Conservation (phyloP, 2,329 filamentous ascomycete species). For the Aspergillus versicolor region DNA sequence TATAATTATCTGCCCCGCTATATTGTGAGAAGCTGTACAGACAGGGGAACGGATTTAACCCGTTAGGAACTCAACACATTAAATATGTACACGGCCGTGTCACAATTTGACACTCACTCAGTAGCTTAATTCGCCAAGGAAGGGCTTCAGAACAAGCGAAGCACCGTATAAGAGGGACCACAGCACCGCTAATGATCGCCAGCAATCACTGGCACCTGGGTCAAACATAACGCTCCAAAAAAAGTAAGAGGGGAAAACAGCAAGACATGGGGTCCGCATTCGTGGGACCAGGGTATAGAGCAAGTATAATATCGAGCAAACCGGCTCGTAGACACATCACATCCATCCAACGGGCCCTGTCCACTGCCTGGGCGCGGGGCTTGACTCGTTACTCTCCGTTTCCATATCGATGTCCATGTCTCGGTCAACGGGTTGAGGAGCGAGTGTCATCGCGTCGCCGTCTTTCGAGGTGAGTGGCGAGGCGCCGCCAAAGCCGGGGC, state of each 20-base stretch:
- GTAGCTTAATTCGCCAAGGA: background rate
- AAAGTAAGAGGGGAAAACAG: background rate
- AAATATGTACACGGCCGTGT: too few relatives aligned
- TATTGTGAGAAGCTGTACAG: background rate
- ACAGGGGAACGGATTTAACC: background rate
- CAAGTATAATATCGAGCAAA: background rate
- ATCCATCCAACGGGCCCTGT: slow-evolving; percentile 34
- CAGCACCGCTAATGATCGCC: slow-evolving; percentile 1
- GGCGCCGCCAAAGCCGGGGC: slow-evolving; percentile 17
- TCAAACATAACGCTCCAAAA: background rate
- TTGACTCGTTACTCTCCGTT: slow-evolving; percentile 23
- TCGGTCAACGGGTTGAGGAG: slow-evolving; percentile 18
- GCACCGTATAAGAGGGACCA: background rate
- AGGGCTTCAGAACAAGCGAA: background rate
- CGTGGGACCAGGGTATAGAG: slow-evolving; percentile 1
- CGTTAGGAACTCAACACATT: too few relatives aligned
- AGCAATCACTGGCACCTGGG: background rate
- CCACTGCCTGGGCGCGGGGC: slow-evolving; percentile 24
- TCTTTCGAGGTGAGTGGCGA: slow-evolving; percentile 17
- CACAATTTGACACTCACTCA: too few relatives aligned
- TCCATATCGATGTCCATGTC: slow-evolving; percentile 36
- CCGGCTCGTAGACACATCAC: slow-evolving; percentile 13
- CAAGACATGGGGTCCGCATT: background rate
- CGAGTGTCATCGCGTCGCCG: slow-evolving; percentile 25
- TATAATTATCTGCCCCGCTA: background rate